Conservation (phyloP, 352 stramenopile species). For the Globisporangium irregulare region DNA sequence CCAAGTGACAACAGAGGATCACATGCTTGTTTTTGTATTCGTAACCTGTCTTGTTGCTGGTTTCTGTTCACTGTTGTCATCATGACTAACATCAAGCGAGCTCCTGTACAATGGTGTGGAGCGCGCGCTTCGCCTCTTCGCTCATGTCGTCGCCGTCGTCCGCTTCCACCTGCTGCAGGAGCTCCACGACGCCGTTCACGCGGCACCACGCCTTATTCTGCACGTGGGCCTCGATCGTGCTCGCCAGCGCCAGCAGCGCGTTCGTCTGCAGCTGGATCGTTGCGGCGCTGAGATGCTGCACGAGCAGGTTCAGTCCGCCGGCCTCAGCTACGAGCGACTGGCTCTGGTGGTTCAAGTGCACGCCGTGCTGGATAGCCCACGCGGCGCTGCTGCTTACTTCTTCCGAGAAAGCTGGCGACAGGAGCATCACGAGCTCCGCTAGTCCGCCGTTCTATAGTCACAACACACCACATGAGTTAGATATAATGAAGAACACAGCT, state of each 20-base stretch:
- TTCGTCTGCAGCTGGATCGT: constrained; percentile 68
- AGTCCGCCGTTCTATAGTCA: constrained; percentile 38
- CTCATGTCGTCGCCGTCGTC: constrained; percentile 52
- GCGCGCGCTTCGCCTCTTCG: constrained; percentile 45
- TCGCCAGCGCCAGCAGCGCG: constrained; percentile 62
- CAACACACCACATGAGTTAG: neutral
- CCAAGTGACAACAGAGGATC: neutral
- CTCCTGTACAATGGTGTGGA: constrained; percentile 44
- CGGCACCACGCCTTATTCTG: constrained; percentile 50
- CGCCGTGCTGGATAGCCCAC: constrained; percentile 72
- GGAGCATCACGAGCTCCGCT: constrained; percentile 52
- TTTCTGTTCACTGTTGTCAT: neutral
- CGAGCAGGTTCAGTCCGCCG: constrained; percentile 55
- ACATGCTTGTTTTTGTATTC: neutral
- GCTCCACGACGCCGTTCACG: constrained; percentile 33
- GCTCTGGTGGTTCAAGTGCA: constrained; percentile 58
- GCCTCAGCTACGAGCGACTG: constrained; percentile 58
- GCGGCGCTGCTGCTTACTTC: constrained; percentile 68
- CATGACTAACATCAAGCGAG: constrained; percentile 22
- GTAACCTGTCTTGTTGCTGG: neutral
- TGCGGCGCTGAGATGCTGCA: constrained; percentile 39
- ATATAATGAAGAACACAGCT: neutral
- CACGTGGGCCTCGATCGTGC: constrained; percentile 39
- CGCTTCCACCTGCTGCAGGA: constrained; percentile 41
- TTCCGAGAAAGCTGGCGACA: constrained; percentile 61